These are phyloP conservation scores for Phytophthora agathidicida DNA, from an alignment of 352 stramenopile species.

Conservation along the genomic window DNA sequence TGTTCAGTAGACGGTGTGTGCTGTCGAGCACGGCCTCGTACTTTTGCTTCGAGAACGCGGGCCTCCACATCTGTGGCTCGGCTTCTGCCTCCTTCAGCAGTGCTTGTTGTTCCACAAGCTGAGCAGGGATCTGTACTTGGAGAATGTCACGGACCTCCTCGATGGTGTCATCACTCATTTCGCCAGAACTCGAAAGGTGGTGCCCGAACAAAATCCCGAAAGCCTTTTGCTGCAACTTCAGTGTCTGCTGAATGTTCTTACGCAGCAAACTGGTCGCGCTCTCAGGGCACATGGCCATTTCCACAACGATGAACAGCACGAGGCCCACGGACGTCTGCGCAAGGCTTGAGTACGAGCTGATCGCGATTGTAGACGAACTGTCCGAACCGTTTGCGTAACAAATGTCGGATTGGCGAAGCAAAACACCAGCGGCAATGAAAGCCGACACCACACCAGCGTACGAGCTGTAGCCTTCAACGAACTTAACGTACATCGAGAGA, in stretches of 20 bases:
- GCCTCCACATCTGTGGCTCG: conserved; percentile 76
- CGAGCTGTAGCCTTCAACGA: conserved; percentile 65
- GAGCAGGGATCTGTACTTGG: conserved; percentile 56
- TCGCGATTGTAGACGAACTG: conserved; percentile 52
- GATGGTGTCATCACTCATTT: conserved; percentile 61
- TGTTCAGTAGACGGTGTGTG: conserved; percentile 73
- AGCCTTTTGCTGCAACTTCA: conserved; percentile 63
- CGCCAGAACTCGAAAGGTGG: conserved; percentile 59
- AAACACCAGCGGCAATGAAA: conserved; percentile 66
- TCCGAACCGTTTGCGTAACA: conserved; percentile 52
- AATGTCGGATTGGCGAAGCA: conserved; percentile 67
- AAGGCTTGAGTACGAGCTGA: conserved; percentile 79
- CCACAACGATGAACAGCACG: conserved; percentile 79
- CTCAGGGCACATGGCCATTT: conserved; percentile 70
- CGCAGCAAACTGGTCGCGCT: conserved; percentile 70
- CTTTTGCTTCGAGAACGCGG: conserved; percentile 74
- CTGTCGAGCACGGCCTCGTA: conserved; percentile 73
- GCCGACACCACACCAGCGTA: conserved; percentile 80
- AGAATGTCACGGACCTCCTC: conserved; percentile 62
- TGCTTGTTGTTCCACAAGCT: conserved; percentile 63
- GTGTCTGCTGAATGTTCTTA: conserved; percentile 77
- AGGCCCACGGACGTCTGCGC: conserved; percentile 81
- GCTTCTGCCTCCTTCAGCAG: conserved; percentile 67
- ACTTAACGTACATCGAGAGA: conserved; percentile 79
- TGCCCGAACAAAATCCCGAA: conserved; percentile 78